Evolutionary conservation across 768 basidiomycete species (phyloP).

Genomic region (Russula dissimulans): DNA sequence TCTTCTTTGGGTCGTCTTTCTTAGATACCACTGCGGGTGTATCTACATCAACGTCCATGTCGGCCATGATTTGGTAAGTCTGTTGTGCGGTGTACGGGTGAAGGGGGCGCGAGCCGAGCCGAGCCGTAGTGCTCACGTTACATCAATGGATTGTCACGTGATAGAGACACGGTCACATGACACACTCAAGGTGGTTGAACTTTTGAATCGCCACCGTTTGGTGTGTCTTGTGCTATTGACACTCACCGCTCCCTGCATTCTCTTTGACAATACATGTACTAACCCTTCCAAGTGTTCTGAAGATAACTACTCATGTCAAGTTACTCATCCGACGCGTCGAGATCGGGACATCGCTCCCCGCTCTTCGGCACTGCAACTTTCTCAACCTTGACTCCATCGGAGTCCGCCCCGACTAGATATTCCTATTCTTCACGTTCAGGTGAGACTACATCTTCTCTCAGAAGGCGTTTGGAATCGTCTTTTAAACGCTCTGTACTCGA

Average conservation of each 20-base stretch:
- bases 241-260: conserved; percentile 31
- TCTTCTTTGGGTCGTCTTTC: conserved; percentile 61
- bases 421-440: conserved; percentile 50
- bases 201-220: not conserved
- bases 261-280: conserved; percentile 26
- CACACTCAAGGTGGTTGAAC: conserved; percentile 12
- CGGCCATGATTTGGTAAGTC: conserved; percentile 36
- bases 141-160: not conserved
- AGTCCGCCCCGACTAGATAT: conserved; percentile 47
- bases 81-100: not conserved
- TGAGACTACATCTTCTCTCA: conserved; percentile 23
- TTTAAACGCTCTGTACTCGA: not conserved
- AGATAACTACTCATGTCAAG: conserved; percentile 28
- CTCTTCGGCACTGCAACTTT: conserved; percentile 52
- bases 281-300: conserved; percentile 9
- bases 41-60: conserved; percentile 79
- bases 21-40: conserved; percentile 32
- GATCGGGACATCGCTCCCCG: conserved; percentile 44
- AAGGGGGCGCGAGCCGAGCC: not conserved
- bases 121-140: not conserved
- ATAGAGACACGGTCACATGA: conserved; percentile 29
- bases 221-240: not conserved
- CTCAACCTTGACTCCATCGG: conserved; percentile 41
- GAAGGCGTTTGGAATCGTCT: not conserved
- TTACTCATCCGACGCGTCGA: conserved; percentile 27